Evolutionary conservation across 495 filamentous ascomycete genomes (phyloP).

Genomic region (Penicillium lagena): DNA sequence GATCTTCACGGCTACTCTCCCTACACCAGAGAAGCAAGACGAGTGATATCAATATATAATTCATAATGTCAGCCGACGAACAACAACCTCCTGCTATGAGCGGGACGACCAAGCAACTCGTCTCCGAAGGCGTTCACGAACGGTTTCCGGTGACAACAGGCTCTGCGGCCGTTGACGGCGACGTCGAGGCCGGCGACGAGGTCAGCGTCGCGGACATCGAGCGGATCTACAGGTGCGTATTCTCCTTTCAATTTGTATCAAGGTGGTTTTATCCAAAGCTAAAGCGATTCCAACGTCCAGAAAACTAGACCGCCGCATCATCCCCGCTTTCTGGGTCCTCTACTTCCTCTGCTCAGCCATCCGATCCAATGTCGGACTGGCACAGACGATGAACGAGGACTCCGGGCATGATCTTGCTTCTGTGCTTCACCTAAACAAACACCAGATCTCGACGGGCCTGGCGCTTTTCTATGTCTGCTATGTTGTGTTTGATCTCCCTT

Average conservation of each 20-base stretch:
- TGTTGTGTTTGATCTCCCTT: constrained; percentile 82
- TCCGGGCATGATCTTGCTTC: constrained; percentile 61
- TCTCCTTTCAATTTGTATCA: background rate
- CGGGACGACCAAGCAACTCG: constrained; percentile 11
- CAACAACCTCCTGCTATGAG: constrained; percentile 1
- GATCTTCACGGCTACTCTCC: background rate
- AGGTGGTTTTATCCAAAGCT: too few species aligned
- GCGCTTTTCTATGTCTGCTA: constrained; percentile 90
- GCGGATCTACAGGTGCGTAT: constrained; percentile 32
- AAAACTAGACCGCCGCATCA: constrained; percentile 78
- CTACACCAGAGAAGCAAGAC: background rate
- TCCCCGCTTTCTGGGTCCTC: constrained; percentile 87
- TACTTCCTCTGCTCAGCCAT: constrained; percentile 92
- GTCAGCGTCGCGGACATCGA: constrained; percentile 30
- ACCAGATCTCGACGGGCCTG: constrained; percentile 74
- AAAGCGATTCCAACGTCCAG: constrained; percentile 13
- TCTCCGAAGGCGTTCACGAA: constrained; percentile 20
- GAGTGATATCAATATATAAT: background rate
- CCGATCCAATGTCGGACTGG: constrained; percentile 82
- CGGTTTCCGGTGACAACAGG: constrained; percentile 5
- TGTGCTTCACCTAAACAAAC: constrained; percentile 58
- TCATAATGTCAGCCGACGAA: constrained; percentile 10
- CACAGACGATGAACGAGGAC: constrained; percentile 79
- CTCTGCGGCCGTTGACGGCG: constrained; percentile 4
- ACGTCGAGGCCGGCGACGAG: constrained; percentile 19